These are phyloP conservation scores for Camelina laxa DNA, from an alignment of 345 rosid species.

Conservation along the genomic window DNA sequence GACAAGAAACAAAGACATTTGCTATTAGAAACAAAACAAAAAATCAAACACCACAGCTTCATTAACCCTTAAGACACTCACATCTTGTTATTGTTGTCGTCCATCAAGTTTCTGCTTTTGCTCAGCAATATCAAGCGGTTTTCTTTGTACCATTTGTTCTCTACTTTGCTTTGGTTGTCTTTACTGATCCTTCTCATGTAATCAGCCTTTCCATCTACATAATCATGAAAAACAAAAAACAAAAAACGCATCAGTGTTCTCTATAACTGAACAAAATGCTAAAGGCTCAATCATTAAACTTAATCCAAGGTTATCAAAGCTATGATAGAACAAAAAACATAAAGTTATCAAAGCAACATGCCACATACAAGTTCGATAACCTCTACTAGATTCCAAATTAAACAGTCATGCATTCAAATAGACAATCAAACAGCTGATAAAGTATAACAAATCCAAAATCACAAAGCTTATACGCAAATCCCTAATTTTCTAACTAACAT, in stretches of 20 bases:
- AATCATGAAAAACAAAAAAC: too few species aligned
- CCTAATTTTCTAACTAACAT: too few species aligned
- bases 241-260: too few species aligned
- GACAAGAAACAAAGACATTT: slow-evolving; percentile 28
- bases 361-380: slow-evolving; percentile 9
- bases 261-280: too few species aligned
- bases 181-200: too few species aligned
- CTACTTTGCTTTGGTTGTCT: too few species aligned
- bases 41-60: slow-evolving; percentile 33
- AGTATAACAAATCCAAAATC: neutral
- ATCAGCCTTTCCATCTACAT: too few species aligned
- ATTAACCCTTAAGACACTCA: slow-evolving; percentile 49
- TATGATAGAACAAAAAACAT: too few species aligned
- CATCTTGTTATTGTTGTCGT: slow-evolving; percentile 54
- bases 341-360: neutral
- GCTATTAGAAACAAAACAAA: slow-evolving; percentile 17
- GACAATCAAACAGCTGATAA: neutral
- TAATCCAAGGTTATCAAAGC: too few species aligned
- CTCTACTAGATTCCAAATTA: neutral
- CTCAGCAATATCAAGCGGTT: slow-evolving; percentile 43
- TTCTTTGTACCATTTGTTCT: slow-evolving; percentile 42
- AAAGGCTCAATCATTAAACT: too few species aligned
- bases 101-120: slow-evolving; percentile 32
- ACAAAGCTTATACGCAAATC: too few species aligned
- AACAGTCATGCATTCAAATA: neutral